These are phyloP conservation scores for Monosporascus sp. DNA, from an alignment of 2,329 filamentous ascomycete genomes.

Conservation along the genomic window DNA sequence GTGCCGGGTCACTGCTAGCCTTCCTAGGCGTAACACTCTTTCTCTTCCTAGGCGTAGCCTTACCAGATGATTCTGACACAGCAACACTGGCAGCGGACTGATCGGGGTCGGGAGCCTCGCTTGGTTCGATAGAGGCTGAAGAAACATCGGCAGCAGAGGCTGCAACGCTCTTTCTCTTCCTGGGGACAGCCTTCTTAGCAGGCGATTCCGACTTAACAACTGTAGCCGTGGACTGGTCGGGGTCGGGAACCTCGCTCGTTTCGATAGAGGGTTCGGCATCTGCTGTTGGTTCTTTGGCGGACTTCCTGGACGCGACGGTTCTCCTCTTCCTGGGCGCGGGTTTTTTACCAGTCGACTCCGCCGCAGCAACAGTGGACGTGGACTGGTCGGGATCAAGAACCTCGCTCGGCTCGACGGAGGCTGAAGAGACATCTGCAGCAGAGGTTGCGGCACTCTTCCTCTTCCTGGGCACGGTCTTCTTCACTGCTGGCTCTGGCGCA, in stretches of 20 bases:
- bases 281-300: no score
- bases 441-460: conserved; percentile 35
- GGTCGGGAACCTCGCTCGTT: conserved; percentile 12
- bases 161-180: conserved; percentile 27
- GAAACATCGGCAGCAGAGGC: no score
- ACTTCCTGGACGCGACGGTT: no score
- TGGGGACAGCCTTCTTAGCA: conserved; percentile 4
- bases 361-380: no score
- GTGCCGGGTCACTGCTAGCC: conserved; percentile 32
- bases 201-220: not conserved
- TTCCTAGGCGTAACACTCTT: conserved; percentile 48
- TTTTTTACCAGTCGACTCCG: no score
- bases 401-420: conserved; percentile 16
- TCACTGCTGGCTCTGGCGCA: not conserved
- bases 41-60: conserved; percentile 59
- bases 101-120: conserved; percentile 54
- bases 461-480: conserved; percentile 5
- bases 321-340: no score
- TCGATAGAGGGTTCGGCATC: not conserved
- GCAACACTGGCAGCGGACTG: conserved; percentile 30
- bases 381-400: no score
- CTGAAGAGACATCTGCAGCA: no score
- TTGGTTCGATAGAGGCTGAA: conserved; percentile 41
- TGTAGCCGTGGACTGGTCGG: conserved; percentile 26
- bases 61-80: conserved; percentile 23